A percentile compares a stretch with the other conserved stretches of the same genome.
These are phyloP conservation scores for Cryphonectria naterciae DNA, from an alignment of 2,329 filamentous ascomycete species.

Conservation along the genomic window DNA sequence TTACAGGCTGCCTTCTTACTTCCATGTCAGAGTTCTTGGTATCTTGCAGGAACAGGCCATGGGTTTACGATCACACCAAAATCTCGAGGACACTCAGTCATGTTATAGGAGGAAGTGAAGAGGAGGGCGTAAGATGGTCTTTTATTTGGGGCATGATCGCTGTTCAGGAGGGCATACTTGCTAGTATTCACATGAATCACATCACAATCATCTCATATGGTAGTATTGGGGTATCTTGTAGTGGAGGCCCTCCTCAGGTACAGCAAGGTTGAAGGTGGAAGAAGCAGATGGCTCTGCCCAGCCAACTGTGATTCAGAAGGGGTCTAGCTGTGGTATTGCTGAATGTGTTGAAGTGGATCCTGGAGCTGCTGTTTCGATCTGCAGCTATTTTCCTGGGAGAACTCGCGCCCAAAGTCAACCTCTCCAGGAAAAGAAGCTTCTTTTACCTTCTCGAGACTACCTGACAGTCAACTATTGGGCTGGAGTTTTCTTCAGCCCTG, in stretches of 20 bases:
- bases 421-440: not conserved
- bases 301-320: not conserved
- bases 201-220: not conserved
- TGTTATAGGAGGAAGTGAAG: not conserved
- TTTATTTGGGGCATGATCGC: not conserved
- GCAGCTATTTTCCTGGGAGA: not conserved
- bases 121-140: not conserved
- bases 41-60: not conserved
- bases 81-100: not conserved
- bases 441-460: not conserved
- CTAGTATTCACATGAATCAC: not conserved
- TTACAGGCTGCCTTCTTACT: not conserved
- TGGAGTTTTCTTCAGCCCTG: not conserved
- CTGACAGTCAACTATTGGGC: not conserved
- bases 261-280: not conserved
- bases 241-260: not conserved
- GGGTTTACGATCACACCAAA: not conserved
- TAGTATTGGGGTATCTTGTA: not conserved
- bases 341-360: not conserved
- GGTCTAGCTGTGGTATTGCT: not conserved
- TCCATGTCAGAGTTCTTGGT: not conserved
- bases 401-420: not conserved
- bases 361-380: conserved; percentile 1
- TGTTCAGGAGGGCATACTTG: not conserved
- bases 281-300: not conserved